phyloP scores from a whole-genome alignment of 371 early-diverging fungal species.

The Chytridium lagenaria region DNA sequence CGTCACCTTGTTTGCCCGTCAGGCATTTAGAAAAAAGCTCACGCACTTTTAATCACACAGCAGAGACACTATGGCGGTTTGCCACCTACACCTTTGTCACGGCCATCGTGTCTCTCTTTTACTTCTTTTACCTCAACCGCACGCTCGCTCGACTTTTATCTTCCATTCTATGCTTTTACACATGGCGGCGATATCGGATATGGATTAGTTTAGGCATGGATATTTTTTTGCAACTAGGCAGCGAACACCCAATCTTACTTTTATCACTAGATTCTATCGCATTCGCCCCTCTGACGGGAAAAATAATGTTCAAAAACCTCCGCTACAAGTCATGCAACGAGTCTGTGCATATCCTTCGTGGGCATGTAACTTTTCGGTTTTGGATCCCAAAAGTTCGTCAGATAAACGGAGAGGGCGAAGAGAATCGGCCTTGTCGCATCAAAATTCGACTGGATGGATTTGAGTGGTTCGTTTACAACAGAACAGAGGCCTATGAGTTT shows the following conservation, averaged over 20 bases:
- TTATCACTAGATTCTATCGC: constrained; percentile 83
- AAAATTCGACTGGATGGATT: constrained; percentile 77
- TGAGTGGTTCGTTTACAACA: constrained; percentile 86
- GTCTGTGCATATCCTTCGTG: constrained; percentile 75
- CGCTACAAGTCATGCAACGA: constrained; percentile 77
- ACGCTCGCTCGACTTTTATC: constrained; percentile 69
- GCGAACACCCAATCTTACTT: constrained; percentile 1
- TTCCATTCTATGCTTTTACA: constrained; percentile 70
- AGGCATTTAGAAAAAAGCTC: neutral
- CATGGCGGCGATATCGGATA: constrained; percentile 73
- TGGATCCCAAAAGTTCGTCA: constrained; percentile 75
- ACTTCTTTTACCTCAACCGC: constrained; percentile 79
- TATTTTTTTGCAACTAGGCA: neutral
- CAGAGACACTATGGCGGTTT: constrained; percentile 10
- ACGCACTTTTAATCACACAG: neutral
- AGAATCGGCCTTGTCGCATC: constrained; percentile 61
- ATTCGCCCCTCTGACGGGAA: constrained; percentile 77
- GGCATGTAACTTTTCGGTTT: constrained; percentile 78
- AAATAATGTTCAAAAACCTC: constrained; percentile 80
- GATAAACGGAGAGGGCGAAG: constrained; percentile 8
- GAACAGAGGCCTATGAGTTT: constrained; percentile 72
- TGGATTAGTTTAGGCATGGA: constrained; percentile 75
- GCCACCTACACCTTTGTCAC: constrained; percentile 17
- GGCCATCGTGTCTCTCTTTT: constrained; percentile 74
- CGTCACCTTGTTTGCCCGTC: neutral